Conservation (phyloP, 2,329 filamentous ascomycete species). For the Fragosphaeria purpurea region DNA sequence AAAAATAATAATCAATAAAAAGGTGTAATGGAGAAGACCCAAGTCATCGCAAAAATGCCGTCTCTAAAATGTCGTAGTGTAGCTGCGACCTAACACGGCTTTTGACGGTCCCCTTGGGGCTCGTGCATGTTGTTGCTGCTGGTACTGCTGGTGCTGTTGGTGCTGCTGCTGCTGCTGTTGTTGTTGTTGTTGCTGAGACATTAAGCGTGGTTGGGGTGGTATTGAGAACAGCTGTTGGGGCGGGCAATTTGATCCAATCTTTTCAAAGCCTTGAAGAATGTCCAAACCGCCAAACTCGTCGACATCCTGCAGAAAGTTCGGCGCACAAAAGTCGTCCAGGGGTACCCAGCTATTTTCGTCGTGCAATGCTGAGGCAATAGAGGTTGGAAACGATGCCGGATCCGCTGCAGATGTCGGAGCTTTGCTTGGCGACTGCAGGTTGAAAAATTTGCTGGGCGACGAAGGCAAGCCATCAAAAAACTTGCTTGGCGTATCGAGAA, state of each 20-base stretch:
- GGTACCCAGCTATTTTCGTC: slow-evolving; percentile 33
- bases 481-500: slow-evolving; percentile 48
- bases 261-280: slow-evolving; percentile 65
- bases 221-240: slow-evolving; percentile 14
- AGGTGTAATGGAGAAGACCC: too few relatives aligned
- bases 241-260: slow-evolving; percentile 48
- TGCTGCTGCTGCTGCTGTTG: slow-evolving; percentile 15
- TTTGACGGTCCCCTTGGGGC: slow-evolving; percentile 15
- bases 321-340: slow-evolving; percentile 41
- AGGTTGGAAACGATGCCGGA: neutral
- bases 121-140: neutral
- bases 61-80: slow-evolving; percentile 25
- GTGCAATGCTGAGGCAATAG: slow-evolving; percentile 18
- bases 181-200: slow-evolving; percentile 23
- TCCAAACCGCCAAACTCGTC: slow-evolving; percentile 54
- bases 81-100: slow-evolving; percentile 29
- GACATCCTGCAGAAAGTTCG: slow-evolving; percentile 48
- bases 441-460: slow-evolving; percentile 44
- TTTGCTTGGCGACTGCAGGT: slow-evolving; percentile 28
- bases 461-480: slow-evolving; percentile 44
- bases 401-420: slow-evolving; percentile 11
- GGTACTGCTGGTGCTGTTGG: slow-evolving; percentile 26
- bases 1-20: too few relatives aligned
- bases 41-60: too few relatives aligned
- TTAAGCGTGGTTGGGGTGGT: slow-evolving; percentile 25